Percentiles rank a stretch among this genome's conserved stretches.
Evolutionary conservation across 805 yeast genomes (phyloP).

Genomic region (Lipomyces kockii): DNA sequence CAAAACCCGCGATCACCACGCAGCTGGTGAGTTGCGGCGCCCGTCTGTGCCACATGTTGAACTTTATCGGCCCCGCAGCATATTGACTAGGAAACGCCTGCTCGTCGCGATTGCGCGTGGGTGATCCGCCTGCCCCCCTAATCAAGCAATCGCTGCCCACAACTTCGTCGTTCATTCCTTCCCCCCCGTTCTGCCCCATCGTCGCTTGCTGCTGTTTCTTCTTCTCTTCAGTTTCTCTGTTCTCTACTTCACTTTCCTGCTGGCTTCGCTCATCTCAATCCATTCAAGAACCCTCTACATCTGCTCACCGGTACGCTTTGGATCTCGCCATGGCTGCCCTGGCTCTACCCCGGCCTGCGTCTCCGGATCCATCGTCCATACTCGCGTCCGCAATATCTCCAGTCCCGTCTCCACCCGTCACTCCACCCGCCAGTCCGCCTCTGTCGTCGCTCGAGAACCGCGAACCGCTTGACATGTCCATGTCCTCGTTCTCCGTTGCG

Average conservation of each 20-base stretch:
- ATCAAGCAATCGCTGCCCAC: not conserved
- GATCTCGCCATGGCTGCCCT: constrained; percentile 13
- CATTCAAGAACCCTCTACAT: not conserved
- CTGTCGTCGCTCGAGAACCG: constrained; percentile 3
- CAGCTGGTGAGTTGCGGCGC: not conserved
- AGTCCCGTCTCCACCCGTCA: not conserved
- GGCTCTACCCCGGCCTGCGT: constrained; percentile 14
- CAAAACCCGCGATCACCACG: not conserved
- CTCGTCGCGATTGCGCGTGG: not conserved
- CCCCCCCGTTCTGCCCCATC: not conserved
- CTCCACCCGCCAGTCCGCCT: constrained; percentile 9
- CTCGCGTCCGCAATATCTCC: constrained; percentile 4
- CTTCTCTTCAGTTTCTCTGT: not conserved
- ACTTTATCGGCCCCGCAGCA: not conserved
- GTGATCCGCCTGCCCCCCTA: not conserved
- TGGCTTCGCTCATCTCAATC: not conserved
- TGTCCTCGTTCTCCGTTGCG: constrained; percentile 13
- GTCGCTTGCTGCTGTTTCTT: not conserved
- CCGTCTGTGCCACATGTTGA: not conserved
- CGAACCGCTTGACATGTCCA: constrained; percentile 8
- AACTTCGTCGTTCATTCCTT: not conserved
- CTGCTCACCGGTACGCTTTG: not conserved
- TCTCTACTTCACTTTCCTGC: not conserved
- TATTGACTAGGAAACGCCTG: not conserved
- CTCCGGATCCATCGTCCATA: constrained; percentile 8